Evolutionary conservation across 192 early-diverging fungal genomes (phyloP), one percentile per base, ranked within the genome.

Genomic region (Paraglomus brasilianum): DNA sequence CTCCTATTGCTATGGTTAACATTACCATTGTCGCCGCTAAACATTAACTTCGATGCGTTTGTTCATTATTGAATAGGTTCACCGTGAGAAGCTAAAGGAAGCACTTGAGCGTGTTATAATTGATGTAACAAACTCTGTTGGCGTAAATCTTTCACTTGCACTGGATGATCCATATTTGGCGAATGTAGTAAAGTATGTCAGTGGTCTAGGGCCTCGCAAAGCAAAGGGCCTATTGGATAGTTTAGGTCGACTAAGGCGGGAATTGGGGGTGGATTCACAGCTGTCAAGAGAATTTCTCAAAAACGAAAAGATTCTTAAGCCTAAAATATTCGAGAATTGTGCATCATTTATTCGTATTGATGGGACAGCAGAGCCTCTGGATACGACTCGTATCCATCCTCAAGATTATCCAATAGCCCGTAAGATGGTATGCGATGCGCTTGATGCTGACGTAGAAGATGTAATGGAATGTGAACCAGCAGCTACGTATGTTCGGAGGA

Each of bases 351-450:
- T 99, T 56, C 88, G 92, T 42, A 89, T 99, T 48, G 87, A 86
- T 14, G 79, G 79, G n/a, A 75, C 81, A 47, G 75, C 71, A 4
- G 95, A 97, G 73, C 82, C 93, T 38, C 80, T 99, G 41, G 97
- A 99, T 78, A 89, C 92, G 60, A 99, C 95, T 39, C 86, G 95
- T 45, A 92, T 99, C 53, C 97, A 98, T 75, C 93, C 93, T 6
- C 89, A 96, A 76, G 92, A 98, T 74, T 99, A 99, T 71, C 90
- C 91, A 40, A 77, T 98, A 45, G 95, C 95, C 1, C 86, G 95
- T 39, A 95, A 99, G 79, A 98, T 98, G 95, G 95, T 92, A 11
- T 87, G 91, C 5, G 95, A 96, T 74, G 95, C 95, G 0, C 78
- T 98, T 51, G 97, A 97, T 73, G 86, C 95, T 59, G 90, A 91